phyloP scores from a whole-genome alignment of 129 eudicot species.

The Sambucus nigra region DNA sequence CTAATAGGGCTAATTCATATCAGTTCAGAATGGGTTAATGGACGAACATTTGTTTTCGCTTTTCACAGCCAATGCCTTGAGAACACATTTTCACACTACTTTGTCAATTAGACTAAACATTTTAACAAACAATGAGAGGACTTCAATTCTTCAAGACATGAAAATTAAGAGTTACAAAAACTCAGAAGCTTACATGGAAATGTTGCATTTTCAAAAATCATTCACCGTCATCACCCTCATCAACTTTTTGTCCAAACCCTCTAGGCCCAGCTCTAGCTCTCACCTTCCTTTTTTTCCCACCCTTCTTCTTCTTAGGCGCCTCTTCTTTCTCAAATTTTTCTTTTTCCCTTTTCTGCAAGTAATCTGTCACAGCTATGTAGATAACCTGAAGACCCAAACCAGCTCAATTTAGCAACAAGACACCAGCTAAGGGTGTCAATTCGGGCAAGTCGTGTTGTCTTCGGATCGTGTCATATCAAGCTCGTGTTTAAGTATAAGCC shows the following conservation, averaged over 20 bases:
- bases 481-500: no score
- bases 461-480: no score
- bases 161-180: neutral
- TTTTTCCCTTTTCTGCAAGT: slow-evolving; percentile 52
- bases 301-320: slow-evolving; percentile 42
- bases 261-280: slow-evolving; percentile 39
- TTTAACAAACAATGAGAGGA: neutral
- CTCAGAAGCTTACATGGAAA: slow-evolving; percentile 3
- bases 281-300: slow-evolving; percentile 23
- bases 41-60: no score
- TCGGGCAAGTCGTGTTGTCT: no score
- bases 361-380: slow-evolving; percentile 54
- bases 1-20: no score
- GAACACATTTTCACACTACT: no score
- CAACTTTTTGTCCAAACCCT: slow-evolving; percentile 45
- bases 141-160: slow-evolving; percentile 2
- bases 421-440: no score
- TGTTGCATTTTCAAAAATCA: neutral
- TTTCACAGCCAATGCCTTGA: no score
- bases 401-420: neutral
- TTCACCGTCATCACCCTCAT: slow-evolving; percentile 21
- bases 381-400: slow-evolving; percentile 29
- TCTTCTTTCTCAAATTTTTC: slow-evolving; percentile 53
- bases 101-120: no score
- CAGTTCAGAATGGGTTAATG: no score